Percentiles rank a stretch among this genome's conserved stretches.
Evolutionary conservation across 257 asterid species (phyloP).

Genomic region (Capsicum pubescens): DNA sequence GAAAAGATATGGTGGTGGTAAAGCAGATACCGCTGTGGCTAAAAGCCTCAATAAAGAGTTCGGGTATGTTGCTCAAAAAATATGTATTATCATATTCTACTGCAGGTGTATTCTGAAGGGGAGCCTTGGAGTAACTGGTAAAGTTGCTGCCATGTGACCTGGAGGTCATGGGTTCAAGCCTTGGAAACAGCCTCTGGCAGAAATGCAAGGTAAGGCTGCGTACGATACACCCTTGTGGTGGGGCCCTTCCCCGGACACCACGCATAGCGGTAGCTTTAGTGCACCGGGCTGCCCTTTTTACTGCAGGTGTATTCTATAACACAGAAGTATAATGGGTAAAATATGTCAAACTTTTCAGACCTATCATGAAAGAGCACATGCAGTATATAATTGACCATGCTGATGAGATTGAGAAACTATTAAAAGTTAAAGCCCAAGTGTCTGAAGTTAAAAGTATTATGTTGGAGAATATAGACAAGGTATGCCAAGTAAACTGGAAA

Average conservation of each 20-base stretch:
- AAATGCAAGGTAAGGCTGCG: no score
- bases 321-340: constrained; percentile 6
- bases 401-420: constrained; percentile 83
- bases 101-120: background rate
- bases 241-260: no score
- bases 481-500: constrained; percentile 36
- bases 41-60: constrained; percentile 90
- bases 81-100: background rate
- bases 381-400: constrained; percentile 88
- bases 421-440: constrained; percentile 92
- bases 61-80: constrained; percentile 57
- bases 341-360: constrained; percentile 49
- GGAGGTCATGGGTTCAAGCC: no score
- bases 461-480: constrained; percentile 93
- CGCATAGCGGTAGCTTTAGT: no score
- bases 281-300: background rate
- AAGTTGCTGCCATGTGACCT: no score
- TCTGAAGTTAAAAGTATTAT: constrained; percentile 86
- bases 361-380: constrained; percentile 89
- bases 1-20: constrained; percentile 94
- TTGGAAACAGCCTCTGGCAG: no score
- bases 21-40: constrained; percentile 88
- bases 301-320: background rate
- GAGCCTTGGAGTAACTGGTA: no score
- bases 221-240: no score